Evolutionary conservation across 495 filamentous ascomycete species (phyloP), one percentile per base, ranked within the genome.

Genomic region (Staphylotrichum tortipilum): DNA sequence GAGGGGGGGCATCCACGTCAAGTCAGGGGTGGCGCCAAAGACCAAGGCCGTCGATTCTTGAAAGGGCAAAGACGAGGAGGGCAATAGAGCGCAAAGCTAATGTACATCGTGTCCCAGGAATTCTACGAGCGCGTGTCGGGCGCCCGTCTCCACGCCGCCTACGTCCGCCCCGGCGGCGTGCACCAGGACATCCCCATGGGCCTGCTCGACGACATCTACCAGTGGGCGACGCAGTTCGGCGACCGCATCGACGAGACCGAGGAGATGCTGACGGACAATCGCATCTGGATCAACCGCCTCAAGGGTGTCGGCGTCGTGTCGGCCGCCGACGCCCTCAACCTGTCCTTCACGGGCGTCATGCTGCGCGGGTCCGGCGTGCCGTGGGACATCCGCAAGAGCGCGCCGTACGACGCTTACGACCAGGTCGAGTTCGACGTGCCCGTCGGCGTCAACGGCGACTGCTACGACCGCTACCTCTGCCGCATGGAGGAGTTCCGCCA

Each of bases 401-500:
- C 86, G 66, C 92, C 92, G 0, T 99, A 99, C 64, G 92, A 99
- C 61, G 94, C 94, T 37, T 99, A 99, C 59, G 94, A 85, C 67
- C 71, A 95, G 67, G 92, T 99, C 41, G 92, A 99, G 53, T 99
- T 99, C 59, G 92, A 97, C 62, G 89, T 99, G 2, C 92, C 92
- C 23, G 94, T 97, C 22, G 92, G 92, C 52, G 76, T 91, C 55
- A 94, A 96, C 64, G 92, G 92, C 50, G 92, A 99, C 75, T 99
- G 92, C 78, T 99, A 99, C 70, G 92, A 99, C 70, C 84, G 92
- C 61, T 99, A 99, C 59, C 79, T 99, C 38, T 96, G 90, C 80
- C 88, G 92, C 60, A 99, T 99, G 92, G 94, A 99, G 70, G 92
- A 99, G 70, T 97, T 99, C 82, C 79, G 92, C 48, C 94, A 99